Percentiles rank a stretch among this genome's conserved stretches.
phyloP scores from a whole-genome alignment of 805 yeast species.

The Danielia reshetovae region DNA sequence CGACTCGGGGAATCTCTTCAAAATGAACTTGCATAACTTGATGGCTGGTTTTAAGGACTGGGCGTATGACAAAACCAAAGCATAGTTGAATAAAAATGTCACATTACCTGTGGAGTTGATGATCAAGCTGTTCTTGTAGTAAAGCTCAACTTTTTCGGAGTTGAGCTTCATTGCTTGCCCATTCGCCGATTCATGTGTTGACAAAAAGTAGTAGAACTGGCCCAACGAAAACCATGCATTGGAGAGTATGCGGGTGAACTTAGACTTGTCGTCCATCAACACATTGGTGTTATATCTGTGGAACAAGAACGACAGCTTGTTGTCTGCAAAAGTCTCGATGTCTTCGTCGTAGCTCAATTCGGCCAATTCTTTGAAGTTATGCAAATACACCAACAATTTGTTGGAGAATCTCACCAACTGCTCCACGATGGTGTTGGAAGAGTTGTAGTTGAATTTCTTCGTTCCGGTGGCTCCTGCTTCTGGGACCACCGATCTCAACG shows the following conservation, averaged over 20 bases:
- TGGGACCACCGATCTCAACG: conserved; percentile 24
- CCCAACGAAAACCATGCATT: conserved; percentile 39
- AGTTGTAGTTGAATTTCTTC: conserved; percentile 24
- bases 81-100: conserved; percentile 37
- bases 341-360: conserved; percentile 28
- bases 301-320: conserved; percentile 32
- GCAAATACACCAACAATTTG: conserved; percentile 23
- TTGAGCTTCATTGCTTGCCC: conserved; percentile 14
- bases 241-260: conserved; percentile 26
- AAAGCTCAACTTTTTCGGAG: conserved; percentile 16
- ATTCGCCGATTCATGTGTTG: conserved; percentile 25
- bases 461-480: conserved; percentile 7
- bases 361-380: conserved; percentile 18
- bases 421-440: conserved; percentile 18
- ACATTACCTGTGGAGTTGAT: conserved; percentile 33
- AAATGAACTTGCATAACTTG: conserved; percentile 44
- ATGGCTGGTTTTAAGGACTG: conserved; percentile 41
- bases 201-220: conserved; percentile 23
- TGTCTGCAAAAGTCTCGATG: conserved; percentile 7
- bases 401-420: conserved; percentile 15
- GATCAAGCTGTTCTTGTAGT: conserved; percentile 34
- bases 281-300: conserved; percentile 31
- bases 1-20: conserved; percentile 50
- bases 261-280: conserved; percentile 23
- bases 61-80: conserved; percentile 44